Evolutionary conservation across 148 eudicot genomes (phyloP).

Genomic region (Fagopyrum tataricum): DNA sequence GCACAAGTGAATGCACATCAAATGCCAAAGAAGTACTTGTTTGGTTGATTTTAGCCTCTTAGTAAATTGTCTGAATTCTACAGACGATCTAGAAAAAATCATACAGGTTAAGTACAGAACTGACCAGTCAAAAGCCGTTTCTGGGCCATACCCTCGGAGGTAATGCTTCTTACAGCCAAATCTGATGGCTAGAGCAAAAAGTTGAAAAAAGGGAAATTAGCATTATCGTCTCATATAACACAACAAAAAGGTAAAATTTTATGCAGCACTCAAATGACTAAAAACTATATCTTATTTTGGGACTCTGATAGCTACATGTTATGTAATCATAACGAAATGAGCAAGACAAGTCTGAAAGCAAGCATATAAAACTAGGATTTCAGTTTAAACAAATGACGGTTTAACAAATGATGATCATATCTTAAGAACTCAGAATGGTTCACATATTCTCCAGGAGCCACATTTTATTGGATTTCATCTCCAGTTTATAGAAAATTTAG

Average conservation of each 20-base stretch:
- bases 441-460: not conserved
- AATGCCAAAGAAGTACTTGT: slow-evolving; percentile 3
- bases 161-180: slow-evolving; percentile 15
- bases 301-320: not conserved
- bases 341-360: not conserved
- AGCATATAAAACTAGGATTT: not conserved
- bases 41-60: not conserved
- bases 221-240: not conserved
- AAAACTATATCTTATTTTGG: not conserved
- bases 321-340: not conserved
- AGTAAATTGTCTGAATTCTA: not conserved
- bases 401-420: not conserved
- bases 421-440: not conserved
- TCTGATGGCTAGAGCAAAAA: slow-evolving; percentile 19
- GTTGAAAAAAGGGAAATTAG: slow-evolving; percentile 1
- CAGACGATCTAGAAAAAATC: not conserved
- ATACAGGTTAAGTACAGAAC: not conserved
- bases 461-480: not conserved
- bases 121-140: slow-evolving; percentile 14
- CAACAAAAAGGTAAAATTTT: too few species aligned
- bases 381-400: not conserved
- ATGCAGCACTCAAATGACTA: not conserved
- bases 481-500: not conserved
- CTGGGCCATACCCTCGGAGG: not conserved
- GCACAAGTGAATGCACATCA: not conserved